These are phyloP conservation scores for Narthecium ossifragum DNA, from an alignment of 106 monocot species.

Conservation along the genomic window DNA sequence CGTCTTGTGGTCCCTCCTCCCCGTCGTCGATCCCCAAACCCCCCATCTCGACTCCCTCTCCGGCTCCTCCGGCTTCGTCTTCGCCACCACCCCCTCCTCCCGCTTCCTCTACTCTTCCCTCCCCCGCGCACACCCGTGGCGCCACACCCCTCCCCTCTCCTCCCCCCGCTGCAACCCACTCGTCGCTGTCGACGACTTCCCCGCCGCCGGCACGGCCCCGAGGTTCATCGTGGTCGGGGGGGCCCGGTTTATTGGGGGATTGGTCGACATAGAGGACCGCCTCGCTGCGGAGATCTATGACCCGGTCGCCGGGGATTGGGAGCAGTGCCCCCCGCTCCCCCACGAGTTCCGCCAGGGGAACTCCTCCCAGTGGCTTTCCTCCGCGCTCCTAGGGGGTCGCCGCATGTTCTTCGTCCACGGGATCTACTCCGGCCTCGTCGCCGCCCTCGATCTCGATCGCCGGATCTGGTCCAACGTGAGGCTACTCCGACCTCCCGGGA, in stretches of 20 bases:
- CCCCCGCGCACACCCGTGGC: slow-evolving; percentile 13
- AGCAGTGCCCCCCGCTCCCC: slow-evolving; percentile 46
- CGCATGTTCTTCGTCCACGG: slow-evolving; percentile 39
- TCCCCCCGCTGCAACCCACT: slow-evolving; percentile 48
- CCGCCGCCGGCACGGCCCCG: slow-evolving; percentile 5
- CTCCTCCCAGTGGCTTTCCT: slow-evolving; percentile 51
- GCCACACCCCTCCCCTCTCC: slow-evolving; percentile 30
- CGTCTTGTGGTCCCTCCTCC: slow-evolving; percentile 20
- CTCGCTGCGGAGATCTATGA: slow-evolving; percentile 51
- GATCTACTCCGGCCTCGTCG: slow-evolving; percentile 30
- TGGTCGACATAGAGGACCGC: slow-evolving; percentile 61
- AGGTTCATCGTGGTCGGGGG: slow-evolving; percentile 52
- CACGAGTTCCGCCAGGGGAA: slow-evolving; percentile 29
- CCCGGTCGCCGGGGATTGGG: slow-evolving; percentile 21
- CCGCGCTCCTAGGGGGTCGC: slow-evolving; percentile 17
- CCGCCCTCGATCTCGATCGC: slow-evolving; percentile 27
- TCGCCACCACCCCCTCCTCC: slow-evolving; percentile 20
- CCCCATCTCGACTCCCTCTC: slow-evolving; percentile 22
- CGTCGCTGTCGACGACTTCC: slow-evolving; percentile 21
- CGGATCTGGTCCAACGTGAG: slow-evolving; percentile 27
- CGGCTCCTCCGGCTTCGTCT: slow-evolving; percentile 34
- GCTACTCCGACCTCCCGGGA: slow-evolving; percentile 29
- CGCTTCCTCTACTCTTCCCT: slow-evolving; percentile 26
- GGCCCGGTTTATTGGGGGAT: slow-evolving; percentile 41
- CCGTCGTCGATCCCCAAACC: neutral